Conservation (phyloP, 2,329 filamentous ascomycete genomes). For the Phialocephala subalpina region DNA sequence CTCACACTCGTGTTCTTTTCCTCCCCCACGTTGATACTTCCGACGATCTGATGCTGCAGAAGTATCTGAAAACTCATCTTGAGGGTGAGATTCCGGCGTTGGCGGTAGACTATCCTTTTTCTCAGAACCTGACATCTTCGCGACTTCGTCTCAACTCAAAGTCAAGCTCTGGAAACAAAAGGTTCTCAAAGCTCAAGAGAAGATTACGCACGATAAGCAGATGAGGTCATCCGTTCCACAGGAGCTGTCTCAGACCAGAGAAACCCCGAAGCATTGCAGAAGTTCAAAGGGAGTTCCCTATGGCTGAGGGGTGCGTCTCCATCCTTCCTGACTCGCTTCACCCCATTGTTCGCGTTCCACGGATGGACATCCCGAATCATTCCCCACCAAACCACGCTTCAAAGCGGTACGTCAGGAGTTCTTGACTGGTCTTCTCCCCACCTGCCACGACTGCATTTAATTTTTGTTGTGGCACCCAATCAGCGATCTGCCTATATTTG, state of each 20-base stretch:
- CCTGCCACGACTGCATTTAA: neutral
- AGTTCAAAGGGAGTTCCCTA: neutral
- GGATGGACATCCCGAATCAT: neutral
- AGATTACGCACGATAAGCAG: neutral
- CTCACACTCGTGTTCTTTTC: conserved; percentile 18
- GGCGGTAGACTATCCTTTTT: neutral
- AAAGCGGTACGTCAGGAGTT: neutral
- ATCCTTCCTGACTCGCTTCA: neutral
- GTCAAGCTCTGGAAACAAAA: neutral
- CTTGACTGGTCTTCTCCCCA: neutral
- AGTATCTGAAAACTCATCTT: conserved; percentile 29
- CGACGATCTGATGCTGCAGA: conserved; percentile 17
- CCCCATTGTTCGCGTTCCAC: neutral
- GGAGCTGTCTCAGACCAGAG: neutral
- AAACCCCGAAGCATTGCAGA: neutral
- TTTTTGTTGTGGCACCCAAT: neutral
- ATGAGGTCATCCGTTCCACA: conserved; percentile 7
- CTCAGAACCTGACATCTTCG: conserved; percentile 1
- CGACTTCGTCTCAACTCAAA: neutral
- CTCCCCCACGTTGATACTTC: conserved; percentile 28
- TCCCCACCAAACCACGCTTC: neutral
- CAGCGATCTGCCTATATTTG: neutral
- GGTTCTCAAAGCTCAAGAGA: neutral
- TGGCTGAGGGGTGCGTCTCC: conserved; percentile 5
- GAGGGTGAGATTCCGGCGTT: conserved; percentile 1